Evolutionary conservation across 1,284 basidiomycete species (phyloP).

Genomic region (Ustilago bromivora): DNA sequence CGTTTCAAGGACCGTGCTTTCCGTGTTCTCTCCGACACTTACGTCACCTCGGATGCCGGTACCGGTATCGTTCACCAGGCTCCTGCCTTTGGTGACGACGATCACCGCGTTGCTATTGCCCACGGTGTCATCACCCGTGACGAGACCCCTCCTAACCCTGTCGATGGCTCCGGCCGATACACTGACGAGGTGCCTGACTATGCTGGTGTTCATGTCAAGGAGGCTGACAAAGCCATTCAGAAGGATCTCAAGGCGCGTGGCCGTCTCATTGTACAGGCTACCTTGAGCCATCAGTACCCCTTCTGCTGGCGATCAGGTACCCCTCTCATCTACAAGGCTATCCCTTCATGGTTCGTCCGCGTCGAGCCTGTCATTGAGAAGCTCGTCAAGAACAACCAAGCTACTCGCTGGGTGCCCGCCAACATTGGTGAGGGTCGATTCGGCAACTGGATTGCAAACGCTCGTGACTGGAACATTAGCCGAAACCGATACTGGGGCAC

Average conservation of each 20-base stretch:
- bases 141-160: slow-evolving; percentile 94
- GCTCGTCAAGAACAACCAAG: slow-evolving; percentile 89
- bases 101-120: slow-evolving; percentile 90
- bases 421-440: slow-evolving; percentile 91
- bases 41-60: slow-evolving; percentile 92
- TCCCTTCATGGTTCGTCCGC: slow-evolving; percentile 95
- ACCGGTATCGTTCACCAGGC: slow-evolving; percentile 99
- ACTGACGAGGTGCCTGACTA: slow-evolving; percentile 92
- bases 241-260: slow-evolving; percentile 90
- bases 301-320: slow-evolving; percentile 96
- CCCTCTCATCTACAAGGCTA: slow-evolving; percentile 94
- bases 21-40: slow-evolving; percentile 87
- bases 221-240: slow-evolving; percentile 93
- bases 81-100: slow-evolving; percentile 98
- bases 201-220: slow-evolving; percentile 90
- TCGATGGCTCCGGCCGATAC: slow-evolving; percentile 90
- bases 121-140: slow-evolving; percentile 85
- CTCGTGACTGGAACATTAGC: slow-evolving; percentile 99
- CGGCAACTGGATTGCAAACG: slow-evolving; percentile 96
- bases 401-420: slow-evolving; percentile 94
- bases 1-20: slow-evolving; percentile 93
- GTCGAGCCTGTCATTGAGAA: slow-evolving; percentile 87
- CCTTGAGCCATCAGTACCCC: slow-evolving; percentile 90
- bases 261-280: slow-evolving; percentile 87
- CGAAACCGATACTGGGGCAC: slow-evolving; percentile 99